Percentiles rank a stretch among this genome's conserved stretches.
phyloP scores from a whole-genome alignment of 2,329 filamentous ascomycete species.

The Phaeosphaeriaceae sp. region DNA sequence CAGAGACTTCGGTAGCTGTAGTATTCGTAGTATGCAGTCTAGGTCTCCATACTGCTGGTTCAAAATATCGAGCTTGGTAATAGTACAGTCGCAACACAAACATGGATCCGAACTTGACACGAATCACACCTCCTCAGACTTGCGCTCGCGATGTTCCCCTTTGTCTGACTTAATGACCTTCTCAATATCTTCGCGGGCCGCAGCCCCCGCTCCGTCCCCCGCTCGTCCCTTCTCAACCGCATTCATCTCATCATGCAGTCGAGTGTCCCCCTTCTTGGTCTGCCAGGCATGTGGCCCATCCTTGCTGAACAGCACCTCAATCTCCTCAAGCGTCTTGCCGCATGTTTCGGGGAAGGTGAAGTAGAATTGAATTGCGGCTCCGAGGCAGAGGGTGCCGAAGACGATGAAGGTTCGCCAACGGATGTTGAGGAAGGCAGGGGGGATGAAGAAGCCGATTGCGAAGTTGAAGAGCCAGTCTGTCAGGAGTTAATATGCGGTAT shows the following conservation, averaged over 20 bases:
- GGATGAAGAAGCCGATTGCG: slow-evolving; percentile 65
- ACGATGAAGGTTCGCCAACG: slow-evolving; percentile 61
- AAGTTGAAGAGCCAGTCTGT: slow-evolving; percentile 65
- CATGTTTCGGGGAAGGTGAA: slow-evolving; percentile 53
- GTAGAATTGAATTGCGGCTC: slow-evolving; percentile 54
- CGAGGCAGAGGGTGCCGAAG: slow-evolving; percentile 57
- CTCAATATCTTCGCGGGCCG: not conserved
- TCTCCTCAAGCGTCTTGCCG: slow-evolving; percentile 48
- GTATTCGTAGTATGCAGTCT: too few relatives aligned
- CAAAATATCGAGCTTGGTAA: too few relatives aligned
- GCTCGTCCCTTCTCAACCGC: not conserved
- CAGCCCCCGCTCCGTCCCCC: not conserved
- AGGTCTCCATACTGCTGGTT: too few relatives aligned
- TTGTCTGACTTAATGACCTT: not conserved
- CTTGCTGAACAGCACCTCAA: slow-evolving; percentile 42
- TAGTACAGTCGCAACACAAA: too few relatives aligned
- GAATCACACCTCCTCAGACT: not conserved
- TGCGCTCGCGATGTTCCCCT: not conserved
- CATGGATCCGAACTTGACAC: too few relatives aligned
- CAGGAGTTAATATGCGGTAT: not conserved
- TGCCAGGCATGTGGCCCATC: slow-evolving; percentile 46
- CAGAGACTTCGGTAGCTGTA: too few relatives aligned
- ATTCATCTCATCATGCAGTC: slow-evolving; percentile 37
- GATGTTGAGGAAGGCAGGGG: slow-evolving; percentile 66
- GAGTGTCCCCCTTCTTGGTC: slow-evolving; percentile 45